Base-by-base conservation (phyloP, 371 early-diverging fungal genomes). In the Choanephora cucurbitarum region DNA sequence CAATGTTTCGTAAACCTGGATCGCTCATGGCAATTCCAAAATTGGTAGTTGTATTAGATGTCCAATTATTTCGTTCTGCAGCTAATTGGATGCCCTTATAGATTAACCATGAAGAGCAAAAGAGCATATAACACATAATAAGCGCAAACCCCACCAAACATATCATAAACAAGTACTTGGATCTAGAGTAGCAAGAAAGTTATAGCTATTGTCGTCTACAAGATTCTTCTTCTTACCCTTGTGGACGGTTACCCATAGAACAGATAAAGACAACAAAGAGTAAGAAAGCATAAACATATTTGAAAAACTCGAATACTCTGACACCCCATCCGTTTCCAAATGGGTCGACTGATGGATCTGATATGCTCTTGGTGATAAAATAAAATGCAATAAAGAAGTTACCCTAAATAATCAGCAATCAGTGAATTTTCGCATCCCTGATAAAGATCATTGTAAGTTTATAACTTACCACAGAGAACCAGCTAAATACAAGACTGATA, bases 231-330 rank as follows among this genome's bases (percentile, higher is more conserved):
- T 64, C 57, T 67, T 88, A 89, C 60, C 92, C 91, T 77, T 91
- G 91, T 37, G 94, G 94, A 37, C 92, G 72, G 62, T 93, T 93
- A 34, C 94, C 94, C 70, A 93, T 78, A 14, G 91, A 81, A 47
- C 84, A 79, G 52, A 92, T 85, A 58, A 93, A 90, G 24, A 82
- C 69, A 1, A 81, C 73, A 46, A 89, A 73, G 52, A 93, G 68
- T 23, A 89, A 57, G 17, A 83, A 66, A 40, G 89, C 69, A 69
- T 93, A 93, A 10, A 85, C 59, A 45, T 81, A 80, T 23, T 75
- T 71, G 13, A 83, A 60, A 3, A 82, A 57, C 14, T 73, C 69
- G 58, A 85, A 82, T 17, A 86, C 58, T 42, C 62, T 54, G 13
- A 52, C 49, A 3, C 78, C 77, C 75, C 75, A 75, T 3, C 60